Percentiles rank a stretch among this genome's conserved stretches.
These are phyloP conservation scores for Microsporum ferrugineum DNA, from an alignment of 2,329 filamentous ascomycete genomes.

Conservation along the genomic window DNA sequence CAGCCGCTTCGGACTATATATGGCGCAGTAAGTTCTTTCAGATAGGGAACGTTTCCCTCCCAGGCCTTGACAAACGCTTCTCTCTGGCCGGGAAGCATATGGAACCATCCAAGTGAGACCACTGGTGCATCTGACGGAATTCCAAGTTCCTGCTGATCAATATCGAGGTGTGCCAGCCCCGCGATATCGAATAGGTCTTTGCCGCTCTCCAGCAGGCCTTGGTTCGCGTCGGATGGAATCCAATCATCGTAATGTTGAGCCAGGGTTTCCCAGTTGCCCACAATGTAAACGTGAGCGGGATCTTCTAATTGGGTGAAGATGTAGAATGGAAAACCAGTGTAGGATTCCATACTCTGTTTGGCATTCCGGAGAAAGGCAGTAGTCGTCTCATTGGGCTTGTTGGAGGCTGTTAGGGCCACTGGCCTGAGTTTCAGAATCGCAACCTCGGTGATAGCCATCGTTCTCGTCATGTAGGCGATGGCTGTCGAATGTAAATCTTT, in stretches of 20 bases:
- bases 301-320: slow-evolving; percentile 37
- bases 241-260: slow-evolving; percentile 33
- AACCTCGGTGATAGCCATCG: slow-evolving; percentile 37
- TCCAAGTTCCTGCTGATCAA: slow-evolving; percentile 20
- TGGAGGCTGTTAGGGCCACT: slow-evolving; percentile 8
- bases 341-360: slow-evolving; percentile 28
- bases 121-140: slow-evolving; percentile 23
- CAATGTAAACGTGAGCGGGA: slow-evolving; percentile 32
- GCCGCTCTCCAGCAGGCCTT: slow-evolving; percentile 28
- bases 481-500: neutral
- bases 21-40: slow-evolving; percentile 17
- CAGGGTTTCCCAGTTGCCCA: slow-evolving; percentile 38
- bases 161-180: slow-evolving; percentile 36
- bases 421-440: slow-evolving; percentile 32
- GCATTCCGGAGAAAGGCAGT: slow-evolving; percentile 27
- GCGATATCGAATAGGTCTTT: slow-evolving; percentile 30
- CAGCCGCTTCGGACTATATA: slow-evolving; percentile 28
- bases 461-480: neutral
- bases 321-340: slow-evolving; percentile 28
- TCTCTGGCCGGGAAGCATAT: slow-evolving; percentile 18
- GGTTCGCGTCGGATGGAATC: slow-evolving; percentile 34
- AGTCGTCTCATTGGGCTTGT: slow-evolving; percentile 14
- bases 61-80: slow-evolving; percentile 22
- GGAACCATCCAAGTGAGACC: slow-evolving; percentile 27
- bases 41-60: slow-evolving; percentile 16